A percentile compares a stretch with the other conserved stretches of the same genome.
phyloP scores from a whole-genome alignment of 768 basidiomycete genomes.

The Xerocomellus intermedius region DNA sequence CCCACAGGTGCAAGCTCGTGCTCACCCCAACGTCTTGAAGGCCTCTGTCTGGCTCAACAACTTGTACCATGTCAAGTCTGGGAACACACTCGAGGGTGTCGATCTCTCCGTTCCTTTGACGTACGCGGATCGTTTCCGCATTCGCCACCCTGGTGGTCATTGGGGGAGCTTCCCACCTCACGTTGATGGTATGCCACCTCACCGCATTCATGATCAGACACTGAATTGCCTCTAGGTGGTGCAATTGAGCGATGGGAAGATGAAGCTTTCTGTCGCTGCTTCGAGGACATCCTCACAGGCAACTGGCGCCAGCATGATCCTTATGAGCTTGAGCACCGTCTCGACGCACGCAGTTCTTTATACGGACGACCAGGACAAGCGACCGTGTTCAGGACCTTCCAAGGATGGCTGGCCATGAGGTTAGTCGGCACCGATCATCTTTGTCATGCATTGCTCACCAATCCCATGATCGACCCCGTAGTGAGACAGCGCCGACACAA shows the following conservation, averaged over 20 bases:
- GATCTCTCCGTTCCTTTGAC: conserved; percentile 60
- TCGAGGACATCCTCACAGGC: conserved; percentile 57
- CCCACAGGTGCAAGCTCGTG: conserved; percentile 65
- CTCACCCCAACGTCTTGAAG: conserved; percentile 63
- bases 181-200: conserved; percentile 45
- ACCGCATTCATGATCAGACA: not conserved
- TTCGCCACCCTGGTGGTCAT: conserved; percentile 59
- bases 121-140: conserved; percentile 75
- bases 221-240: conserved; percentile 46
- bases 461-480: conserved; percentile 17
- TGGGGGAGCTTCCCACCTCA: conserved; percentile 59
- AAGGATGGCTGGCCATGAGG: conserved; percentile 78
- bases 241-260: conserved; percentile 78
- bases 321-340: conserved; percentile 57
- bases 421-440: conserved; percentile 24
- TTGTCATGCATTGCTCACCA: not conserved
- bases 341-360: conserved; percentile 60
- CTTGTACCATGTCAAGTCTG: conserved; percentile 50
- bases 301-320: conserved; percentile 67
- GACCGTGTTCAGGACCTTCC: conserved; percentile 61
- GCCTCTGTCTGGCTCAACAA: conserved; percentile 60
- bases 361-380: conserved; percentile 58
- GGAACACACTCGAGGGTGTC: conserved; percentile 45
- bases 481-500: conserved; percentile 64
- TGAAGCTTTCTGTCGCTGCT: conserved; percentile 53